Conservation (phyloP, 2,329 filamentous ascomycete species). For the Malbranchea cinnamomea region DNA sequence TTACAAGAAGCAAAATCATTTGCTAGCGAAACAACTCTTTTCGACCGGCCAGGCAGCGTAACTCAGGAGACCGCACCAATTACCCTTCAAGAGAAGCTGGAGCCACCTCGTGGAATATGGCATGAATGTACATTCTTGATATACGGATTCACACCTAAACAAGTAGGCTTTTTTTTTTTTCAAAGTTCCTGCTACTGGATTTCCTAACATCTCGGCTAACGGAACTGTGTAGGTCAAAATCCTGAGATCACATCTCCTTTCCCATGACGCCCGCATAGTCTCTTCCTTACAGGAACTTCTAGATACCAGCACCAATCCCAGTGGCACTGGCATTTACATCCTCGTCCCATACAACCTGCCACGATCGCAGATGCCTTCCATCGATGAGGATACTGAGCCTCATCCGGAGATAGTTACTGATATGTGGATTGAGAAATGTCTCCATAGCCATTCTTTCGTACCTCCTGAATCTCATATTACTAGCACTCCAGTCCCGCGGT, state of each 20-base stretch:
- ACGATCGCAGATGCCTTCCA: conserved; percentile 20
- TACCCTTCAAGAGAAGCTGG: conserved; percentile 8
- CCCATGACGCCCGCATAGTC: conserved; percentile 27
- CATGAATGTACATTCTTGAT: conserved; percentile 43
- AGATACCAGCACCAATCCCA: conserved; percentile 13
- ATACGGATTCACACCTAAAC: conserved; percentile 41
- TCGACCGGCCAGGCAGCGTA: conserved; percentile 10
- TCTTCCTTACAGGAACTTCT: conserved; percentile 18
- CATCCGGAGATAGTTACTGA: conserved; percentile 54
- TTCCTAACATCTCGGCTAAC: conserved; percentile 4
- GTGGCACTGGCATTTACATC: conserved; percentile 19
- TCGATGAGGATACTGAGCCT: conserved; percentile 25
- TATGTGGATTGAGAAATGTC: conserved; percentile 83
- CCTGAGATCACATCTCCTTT: conserved; percentile 25
- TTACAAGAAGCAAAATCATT: conserved; percentile 24
- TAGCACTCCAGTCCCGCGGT: conserved; percentile 58
- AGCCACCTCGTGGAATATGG: conserved; percentile 35
- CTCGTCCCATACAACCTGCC: conserved; percentile 26
- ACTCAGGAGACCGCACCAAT: conserved; percentile 12
- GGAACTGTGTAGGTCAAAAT: conserved; percentile 17
- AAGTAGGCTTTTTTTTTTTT: conserved; percentile 28
- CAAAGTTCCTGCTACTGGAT: not conserved
- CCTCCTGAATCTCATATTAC: conserved; percentile 56
- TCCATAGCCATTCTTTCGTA: conserved; percentile 59
- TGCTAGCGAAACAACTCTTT: conserved; percentile 22